These are phyloP conservation scores for Suhomyces guaymorum DNA, from an alignment of 1,139 yeast species.

Conservation along the genomic window DNA sequence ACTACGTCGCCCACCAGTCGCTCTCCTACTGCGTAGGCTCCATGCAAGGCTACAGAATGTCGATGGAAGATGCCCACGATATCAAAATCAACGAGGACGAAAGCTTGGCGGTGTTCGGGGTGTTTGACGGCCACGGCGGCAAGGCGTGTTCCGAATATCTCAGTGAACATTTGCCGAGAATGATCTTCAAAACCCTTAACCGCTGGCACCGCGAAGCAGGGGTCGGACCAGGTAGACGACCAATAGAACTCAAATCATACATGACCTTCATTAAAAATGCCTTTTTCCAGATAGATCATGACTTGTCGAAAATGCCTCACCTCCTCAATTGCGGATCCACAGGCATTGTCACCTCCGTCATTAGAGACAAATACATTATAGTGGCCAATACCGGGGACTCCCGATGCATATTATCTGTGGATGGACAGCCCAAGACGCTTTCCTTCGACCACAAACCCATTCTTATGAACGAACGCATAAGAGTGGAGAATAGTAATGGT, in stretches of 20 bases:
- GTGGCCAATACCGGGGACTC: slow-evolving; percentile 80
- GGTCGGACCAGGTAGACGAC: slow-evolving; percentile 2
- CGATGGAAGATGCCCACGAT: slow-evolving; percentile 79
- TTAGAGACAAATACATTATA: slow-evolving; percentile 49
- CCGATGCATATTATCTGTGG: slow-evolving; percentile 57
- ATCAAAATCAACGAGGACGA: slow-evolving; percentile 45
- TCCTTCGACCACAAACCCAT: slow-evolving; percentile 79
- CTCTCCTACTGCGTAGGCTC: slow-evolving; percentile 67
- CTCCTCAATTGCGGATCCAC: slow-evolving; percentile 65
- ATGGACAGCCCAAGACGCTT: slow-evolving; percentile 58
- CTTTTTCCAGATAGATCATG: slow-evolving; percentile 59
- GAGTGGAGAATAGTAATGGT: slow-evolving; percentile 76
- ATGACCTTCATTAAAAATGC: slow-evolving; percentile 48
- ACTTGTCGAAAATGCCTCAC: slow-evolving; percentile 46
- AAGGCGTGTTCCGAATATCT: slow-evolving; percentile 57
- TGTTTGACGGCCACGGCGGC: slow-evolving; percentile 85
- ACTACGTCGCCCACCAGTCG: slow-evolving; percentile 41
- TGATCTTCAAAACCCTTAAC: slow-evolving; percentile 33
- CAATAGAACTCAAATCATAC: slow-evolving; percentile 14
- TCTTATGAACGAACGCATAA: slow-evolving; percentile 69
- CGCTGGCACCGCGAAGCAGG: slow-evolving; percentile 7
- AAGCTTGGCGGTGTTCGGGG: slow-evolving; percentile 61
- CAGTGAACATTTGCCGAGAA: slow-evolving; percentile 43
- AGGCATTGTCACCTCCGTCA: slow-evolving; percentile 56
- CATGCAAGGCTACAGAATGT: slow-evolving; percentile 76